Conservation (phyloP, 257 asterid species). For the Petrea volubilis region DNA sequence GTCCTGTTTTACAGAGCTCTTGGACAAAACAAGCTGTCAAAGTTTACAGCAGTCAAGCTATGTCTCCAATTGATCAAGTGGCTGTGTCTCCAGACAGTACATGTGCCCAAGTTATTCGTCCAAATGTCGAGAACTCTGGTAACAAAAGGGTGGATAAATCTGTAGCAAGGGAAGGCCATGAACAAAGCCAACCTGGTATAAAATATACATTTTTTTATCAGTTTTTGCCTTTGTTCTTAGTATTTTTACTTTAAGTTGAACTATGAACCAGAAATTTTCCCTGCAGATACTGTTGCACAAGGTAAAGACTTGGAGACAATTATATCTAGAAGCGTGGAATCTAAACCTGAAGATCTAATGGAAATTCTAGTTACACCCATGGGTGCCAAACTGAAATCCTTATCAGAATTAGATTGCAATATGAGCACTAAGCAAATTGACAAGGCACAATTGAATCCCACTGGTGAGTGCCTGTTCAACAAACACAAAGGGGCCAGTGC, state of each 20-base stretch:
- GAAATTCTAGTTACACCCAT: constrained; percentile 22
- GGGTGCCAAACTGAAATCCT: constrained; percentile 20
- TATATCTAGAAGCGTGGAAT: constrained; percentile 27
- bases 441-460: constrained; percentile 21
- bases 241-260: constrained; percentile 4
- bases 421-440: constrained; percentile 26
- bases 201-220: background rate
- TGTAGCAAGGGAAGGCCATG: constrained; percentile 35
- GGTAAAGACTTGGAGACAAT: constrained; percentile 16
- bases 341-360: constrained; percentile 28
- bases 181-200: constrained; percentile 38
- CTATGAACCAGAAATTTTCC: constrained; percentile 15
- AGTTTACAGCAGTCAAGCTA: constrained; percentile 44
- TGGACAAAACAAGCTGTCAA: constrained; percentile 60
- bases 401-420: constrained; percentile 26
- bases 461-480: constrained; percentile 18
- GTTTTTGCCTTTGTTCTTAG: constrained; percentile 14
- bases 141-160: constrained; percentile 24
- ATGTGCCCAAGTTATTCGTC: constrained; percentile 47
- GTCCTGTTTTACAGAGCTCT: constrained; percentile 48
- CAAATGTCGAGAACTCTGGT: constrained; percentile 39
- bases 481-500: constrained; percentile 17
- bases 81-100: constrained; percentile 43
- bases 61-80: constrained; percentile 36
- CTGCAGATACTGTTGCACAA: constrained; percentile 30